A percentile compares a stretch with the other conserved stretches of the same genome.
Evolutionary conservation across 2,329 filamentous ascomycete genomes (phyloP).

Genomic region (Cadophora sp.): DNA sequence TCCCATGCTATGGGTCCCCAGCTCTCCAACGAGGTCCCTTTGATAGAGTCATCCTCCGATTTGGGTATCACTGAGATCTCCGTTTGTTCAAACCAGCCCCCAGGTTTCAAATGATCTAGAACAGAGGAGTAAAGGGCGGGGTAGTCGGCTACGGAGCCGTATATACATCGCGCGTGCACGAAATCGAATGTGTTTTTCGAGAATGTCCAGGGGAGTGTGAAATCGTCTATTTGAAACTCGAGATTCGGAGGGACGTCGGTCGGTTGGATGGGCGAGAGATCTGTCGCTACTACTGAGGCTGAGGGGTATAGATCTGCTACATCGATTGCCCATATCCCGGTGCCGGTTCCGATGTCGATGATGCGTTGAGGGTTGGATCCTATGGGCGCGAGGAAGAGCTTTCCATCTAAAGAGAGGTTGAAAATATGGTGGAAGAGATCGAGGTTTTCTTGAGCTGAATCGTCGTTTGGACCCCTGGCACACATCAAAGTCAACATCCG

Average conservation of each 20-base stretch:
- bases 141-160: conserved; percentile 26
- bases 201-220: conserved; percentile 55
- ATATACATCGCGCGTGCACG: conserved; percentile 55
- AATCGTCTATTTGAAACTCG: conserved; percentile 58
- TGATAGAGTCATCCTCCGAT: conserved; percentile 27
- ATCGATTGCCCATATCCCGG: conserved; percentile 31
- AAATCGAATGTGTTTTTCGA: conserved; percentile 55
- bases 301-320: conserved; percentile 38
- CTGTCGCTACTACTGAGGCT: conserved; percentile 38
- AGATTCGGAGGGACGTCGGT: conserved; percentile 55
- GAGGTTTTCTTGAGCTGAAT: conserved; percentile 31
- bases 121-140: conserved; percentile 19
- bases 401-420: conserved; percentile 29
- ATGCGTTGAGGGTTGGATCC: conserved; percentile 32
- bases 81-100: conserved; percentile 42
- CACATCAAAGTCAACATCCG: background rate
- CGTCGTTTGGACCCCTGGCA: conserved; percentile 31
- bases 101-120: conserved; percentile 26
- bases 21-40: conserved; percentile 45
- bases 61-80: conserved; percentile 48
- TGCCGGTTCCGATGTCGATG: conserved; percentile 31
- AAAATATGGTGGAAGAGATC: conserved; percentile 35
- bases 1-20: conserved; percentile 51
- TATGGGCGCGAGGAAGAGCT: conserved; percentile 36
- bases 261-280: conserved; percentile 42